phyloP scores from a whole-genome alignment of 1,139 yeast genomes.

The Casaregolazyma lundiana region DNA sequence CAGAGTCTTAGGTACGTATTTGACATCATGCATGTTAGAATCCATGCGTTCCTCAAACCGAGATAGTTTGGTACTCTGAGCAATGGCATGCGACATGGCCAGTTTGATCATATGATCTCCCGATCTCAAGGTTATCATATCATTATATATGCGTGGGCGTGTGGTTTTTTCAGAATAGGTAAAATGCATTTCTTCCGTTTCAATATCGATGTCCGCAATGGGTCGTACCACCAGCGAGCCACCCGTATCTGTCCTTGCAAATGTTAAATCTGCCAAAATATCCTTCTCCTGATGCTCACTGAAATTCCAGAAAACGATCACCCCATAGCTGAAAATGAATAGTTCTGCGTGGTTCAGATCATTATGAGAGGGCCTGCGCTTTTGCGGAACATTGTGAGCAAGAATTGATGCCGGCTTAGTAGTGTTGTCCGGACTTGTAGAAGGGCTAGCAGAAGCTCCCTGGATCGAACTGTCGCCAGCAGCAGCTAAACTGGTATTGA shows the following conservation, averaged over 20 bases:
- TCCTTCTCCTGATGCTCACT: conserved; percentile 90
- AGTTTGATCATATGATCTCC: conserved; percentile 91
- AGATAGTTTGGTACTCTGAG: conserved; percentile 89
- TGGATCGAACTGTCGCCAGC: background rate
- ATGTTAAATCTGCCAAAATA: conserved; percentile 84
- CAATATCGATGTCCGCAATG: conserved; percentile 83
- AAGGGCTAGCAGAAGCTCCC: conserved; percentile 11
- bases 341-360: conserved; percentile 81
- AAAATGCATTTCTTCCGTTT: conserved; percentile 91
- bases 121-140: conserved; percentile 83
- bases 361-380: conserved; percentile 35
- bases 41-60: conserved; percentile 91
- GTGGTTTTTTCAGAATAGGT: conserved; percentile 78
- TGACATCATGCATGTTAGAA: conserved; percentile 73
- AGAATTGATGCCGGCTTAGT: background rate
- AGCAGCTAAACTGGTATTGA: conserved; percentile 9
- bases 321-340: conserved; percentile 87
- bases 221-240: conserved; percentile 59
- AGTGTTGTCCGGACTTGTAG: conserved; percentile 1
- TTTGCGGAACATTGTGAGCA: conserved; percentile 12
- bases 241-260: conserved; percentile 42
- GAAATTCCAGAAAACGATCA: conserved; percentile 95
- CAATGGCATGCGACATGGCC: conserved; percentile 58
- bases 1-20: conserved; percentile 79
- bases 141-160: conserved; percentile 88